Conservation (phyloP, 306 rosid genomes). For the Medicago arabica region DNA sequence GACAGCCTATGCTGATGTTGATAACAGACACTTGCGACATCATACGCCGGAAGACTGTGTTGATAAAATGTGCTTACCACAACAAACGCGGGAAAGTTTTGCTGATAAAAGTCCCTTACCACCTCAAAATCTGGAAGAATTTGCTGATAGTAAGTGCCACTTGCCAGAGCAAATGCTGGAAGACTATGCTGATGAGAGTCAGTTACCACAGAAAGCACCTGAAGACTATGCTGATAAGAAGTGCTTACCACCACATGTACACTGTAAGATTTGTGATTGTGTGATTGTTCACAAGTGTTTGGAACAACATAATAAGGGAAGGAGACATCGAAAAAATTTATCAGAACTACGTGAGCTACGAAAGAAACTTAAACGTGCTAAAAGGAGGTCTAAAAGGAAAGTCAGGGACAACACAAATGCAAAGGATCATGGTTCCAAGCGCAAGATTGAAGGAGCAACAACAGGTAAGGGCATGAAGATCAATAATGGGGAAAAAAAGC, state of each 20-base stretch:
- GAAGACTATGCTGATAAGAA: neutral
- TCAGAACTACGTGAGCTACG: neutral
- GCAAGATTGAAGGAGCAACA: neutral
- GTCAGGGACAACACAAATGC: neutral
- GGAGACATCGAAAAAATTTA: conserved; percentile 16
- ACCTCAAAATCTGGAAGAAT: neutral
- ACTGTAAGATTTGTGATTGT: conserved; percentile 36
- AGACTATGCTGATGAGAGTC: neutral
- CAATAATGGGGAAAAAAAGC: conserved; percentile 11
- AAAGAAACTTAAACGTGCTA: neutral
- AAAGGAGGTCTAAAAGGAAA: neutral
- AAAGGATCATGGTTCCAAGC: conserved; percentile 11
- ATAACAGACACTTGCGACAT: neutral
- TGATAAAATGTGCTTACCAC: neutral
- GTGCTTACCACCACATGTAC: neutral
- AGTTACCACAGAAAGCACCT: neutral
- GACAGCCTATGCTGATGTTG: neutral
- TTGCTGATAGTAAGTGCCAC: neutral
- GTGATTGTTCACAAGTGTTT: neutral
- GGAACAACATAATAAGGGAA: conserved; percentile 23
- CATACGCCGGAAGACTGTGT: neutral
- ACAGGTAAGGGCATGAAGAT: conserved; percentile 20
- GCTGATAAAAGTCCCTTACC: neutral
- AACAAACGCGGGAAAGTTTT: neutral
- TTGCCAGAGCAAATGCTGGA: neutral